Conservation (phyloP, 2,329 filamentous ascomycete species). For the Calonectria montana region DNA sequence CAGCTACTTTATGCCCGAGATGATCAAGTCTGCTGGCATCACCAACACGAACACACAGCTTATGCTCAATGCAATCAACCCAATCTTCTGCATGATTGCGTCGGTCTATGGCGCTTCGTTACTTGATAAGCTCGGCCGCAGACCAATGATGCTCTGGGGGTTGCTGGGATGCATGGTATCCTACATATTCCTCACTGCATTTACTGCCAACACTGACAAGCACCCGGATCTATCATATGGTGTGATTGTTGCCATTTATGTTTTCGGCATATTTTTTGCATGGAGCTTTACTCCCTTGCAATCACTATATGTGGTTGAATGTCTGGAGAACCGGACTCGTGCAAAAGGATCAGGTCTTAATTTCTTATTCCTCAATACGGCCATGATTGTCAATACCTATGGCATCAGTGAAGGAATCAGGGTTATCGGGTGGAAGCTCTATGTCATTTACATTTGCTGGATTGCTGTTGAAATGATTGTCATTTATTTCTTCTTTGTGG, state of each 20-base stretch:
- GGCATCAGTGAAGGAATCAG: not conserved
- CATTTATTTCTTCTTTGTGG: conserved; percentile 51
- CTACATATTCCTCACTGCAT: conserved; percentile 60
- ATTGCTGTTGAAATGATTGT: conserved; percentile 40
- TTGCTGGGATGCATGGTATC: conserved; percentile 60
- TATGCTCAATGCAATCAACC: conserved; percentile 64
- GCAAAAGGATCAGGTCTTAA: conserved; percentile 8
- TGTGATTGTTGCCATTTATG: conserved; percentile 64
- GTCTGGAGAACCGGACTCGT: conserved; percentile 5
- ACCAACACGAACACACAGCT: conserved; percentile 50
- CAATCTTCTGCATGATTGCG: conserved; percentile 60
- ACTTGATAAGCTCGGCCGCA: conserved; percentile 62
- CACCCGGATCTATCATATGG: conserved; percentile 53
- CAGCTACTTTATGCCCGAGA: conserved; percentile 61
- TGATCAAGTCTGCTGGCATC: conserved; percentile 63
- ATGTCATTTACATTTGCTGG: conserved; percentile 49
- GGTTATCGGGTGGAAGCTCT: conserved; percentile 51
- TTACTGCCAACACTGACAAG: conserved; percentile 44
- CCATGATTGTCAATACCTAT: not conserved
- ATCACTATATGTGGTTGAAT: conserved; percentile 2
- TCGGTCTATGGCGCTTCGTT: conserved; percentile 61
- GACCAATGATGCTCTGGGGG: conserved; percentile 62
- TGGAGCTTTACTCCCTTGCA: not conserved
- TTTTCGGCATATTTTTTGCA: conserved; percentile 8
- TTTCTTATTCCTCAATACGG: not conserved